A percentile compares a stretch with the other conserved stretches of the same genome.
Conservation (phyloP, 2,329 filamentous ascomycete species). For the Seiridium unicorne region DNA sequence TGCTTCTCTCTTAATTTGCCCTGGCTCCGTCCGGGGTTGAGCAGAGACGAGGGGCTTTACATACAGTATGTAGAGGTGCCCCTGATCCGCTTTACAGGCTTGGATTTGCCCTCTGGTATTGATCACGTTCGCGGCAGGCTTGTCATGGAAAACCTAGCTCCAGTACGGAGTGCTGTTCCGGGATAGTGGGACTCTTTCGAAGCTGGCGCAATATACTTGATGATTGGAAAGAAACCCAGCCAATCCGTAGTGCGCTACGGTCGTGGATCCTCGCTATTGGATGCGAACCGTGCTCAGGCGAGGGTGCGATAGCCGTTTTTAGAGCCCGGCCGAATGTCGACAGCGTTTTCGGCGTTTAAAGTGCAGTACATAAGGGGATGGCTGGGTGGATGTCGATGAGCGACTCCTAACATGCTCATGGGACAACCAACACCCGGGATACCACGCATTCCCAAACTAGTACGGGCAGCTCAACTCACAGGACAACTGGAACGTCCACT, state of each 20-base stretch:
- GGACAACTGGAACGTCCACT: too few species aligned
- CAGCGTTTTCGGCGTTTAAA: neutral
- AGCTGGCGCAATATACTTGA: neutral
- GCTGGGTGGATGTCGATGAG: neutral
- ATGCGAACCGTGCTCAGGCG: neutral
- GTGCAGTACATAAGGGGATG: neutral
- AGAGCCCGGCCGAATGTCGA: neutral
- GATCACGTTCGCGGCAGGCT: too few species aligned
- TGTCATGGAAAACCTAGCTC: too few species aligned
- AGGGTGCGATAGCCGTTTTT: neutral
- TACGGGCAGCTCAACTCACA: too few species aligned
- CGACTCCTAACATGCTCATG: neutral
- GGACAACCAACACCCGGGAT: too few species aligned
- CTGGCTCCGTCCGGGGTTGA: neutral
- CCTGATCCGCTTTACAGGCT: too few species aligned
- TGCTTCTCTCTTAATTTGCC: neutral
- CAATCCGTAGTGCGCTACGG: neutral
- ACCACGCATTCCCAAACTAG: too few species aligned
- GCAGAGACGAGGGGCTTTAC: neutral
- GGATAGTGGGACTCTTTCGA: neutral
- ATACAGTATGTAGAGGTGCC: too few species aligned
- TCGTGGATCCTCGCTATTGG: slow-evolving; percentile 2
- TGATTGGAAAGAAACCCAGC: neutral
- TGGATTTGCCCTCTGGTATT: too few species aligned
- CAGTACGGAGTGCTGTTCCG: too few species aligned